These are phyloP conservation scores for Daldinia sp. DNA, from an alignment of 2,329 filamentous ascomycete species.

Conservation along the genomic window DNA sequence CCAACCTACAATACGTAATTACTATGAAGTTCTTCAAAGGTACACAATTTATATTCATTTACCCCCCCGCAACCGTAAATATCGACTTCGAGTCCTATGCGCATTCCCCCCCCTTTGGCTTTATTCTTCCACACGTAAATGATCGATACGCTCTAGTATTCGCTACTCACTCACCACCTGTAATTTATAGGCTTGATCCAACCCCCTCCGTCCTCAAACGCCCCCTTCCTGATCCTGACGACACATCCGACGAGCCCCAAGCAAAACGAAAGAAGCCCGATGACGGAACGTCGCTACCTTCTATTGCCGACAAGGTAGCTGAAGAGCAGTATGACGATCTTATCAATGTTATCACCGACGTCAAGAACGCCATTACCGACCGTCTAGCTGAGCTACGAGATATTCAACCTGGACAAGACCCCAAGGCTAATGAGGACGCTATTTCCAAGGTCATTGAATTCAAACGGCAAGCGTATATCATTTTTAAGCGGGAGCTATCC, in stretches of 20 bases:
- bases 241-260: conserved; percentile 59
- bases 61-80: neutral
- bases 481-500: conserved; percentile 68
- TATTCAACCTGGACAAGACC: conserved; percentile 35
- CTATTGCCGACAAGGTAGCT: conserved; percentile 63
- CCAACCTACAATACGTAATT: conserved; percentile 41
- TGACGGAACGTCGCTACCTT: conserved; percentile 50
- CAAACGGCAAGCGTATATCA: conserved; percentile 67
- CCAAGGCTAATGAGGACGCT: conserved; percentile 46
- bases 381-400: conserved; percentile 56
- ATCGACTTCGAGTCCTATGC: neutral
- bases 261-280: conserved; percentile 68
- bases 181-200: conserved; percentile 59
- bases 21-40: conserved; percentile 45
- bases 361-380: conserved; percentile 58
- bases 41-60: conserved; percentile 25
- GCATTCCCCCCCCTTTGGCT: neutral
- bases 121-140: neutral
- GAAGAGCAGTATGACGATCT: conserved; percentile 65
- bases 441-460: conserved; percentile 62
- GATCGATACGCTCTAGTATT: conserved; percentile 18
- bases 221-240: conserved; percentile 55
- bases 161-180: conserved; percentile 23
- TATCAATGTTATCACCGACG: conserved; percentile 70
- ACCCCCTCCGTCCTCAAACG: conserved; percentile 64